Conservation (phyloP, 371 early-diverging fungal species). For the Syncephalastrum monosporum region DNA sequence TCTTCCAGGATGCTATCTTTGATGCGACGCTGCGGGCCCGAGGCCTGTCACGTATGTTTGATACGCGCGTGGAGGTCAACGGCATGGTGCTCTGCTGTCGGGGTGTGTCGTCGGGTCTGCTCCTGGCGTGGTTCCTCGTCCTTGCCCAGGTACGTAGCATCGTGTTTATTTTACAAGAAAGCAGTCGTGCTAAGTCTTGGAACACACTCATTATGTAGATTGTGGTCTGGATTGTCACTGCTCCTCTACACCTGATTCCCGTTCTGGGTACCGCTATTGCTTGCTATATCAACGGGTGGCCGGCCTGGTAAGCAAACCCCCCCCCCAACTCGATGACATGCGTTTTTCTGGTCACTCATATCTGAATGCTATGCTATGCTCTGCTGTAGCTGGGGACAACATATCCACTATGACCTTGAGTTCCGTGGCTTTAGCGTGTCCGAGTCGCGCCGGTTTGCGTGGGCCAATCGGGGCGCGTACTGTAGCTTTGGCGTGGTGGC, state of each 20-base stretch:
- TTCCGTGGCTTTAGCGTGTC: conserved; percentile 53
- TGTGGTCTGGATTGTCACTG: conserved; percentile 52
- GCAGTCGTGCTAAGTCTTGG: not conserved
- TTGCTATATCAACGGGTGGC: conserved; percentile 61
- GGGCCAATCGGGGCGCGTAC: conserved; percentile 39
- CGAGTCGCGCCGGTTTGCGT: conserved; percentile 48
- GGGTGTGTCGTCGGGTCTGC: conserved; percentile 33
- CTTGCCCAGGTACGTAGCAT: conserved; percentile 7
- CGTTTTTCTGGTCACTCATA: not conserved
- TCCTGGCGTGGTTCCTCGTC: conserved; percentile 16
- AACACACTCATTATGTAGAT: conserved; percentile 25
- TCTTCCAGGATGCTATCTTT: conserved; percentile 57
- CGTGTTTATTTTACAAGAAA: not conserved
- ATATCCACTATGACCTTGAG: conserved; percentile 56
- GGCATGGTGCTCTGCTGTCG: conserved; percentile 41
- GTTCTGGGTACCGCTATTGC: conserved; percentile 54
- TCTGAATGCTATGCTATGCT: too few species aligned
- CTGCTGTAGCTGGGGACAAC: conserved; percentile 49
- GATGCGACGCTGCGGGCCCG: conserved; percentile 52
- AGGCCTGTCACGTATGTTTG: conserved; percentile 52
- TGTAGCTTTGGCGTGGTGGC: conserved; percentile 64
- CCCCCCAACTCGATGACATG: not conserved
- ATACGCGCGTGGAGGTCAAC: conserved; percentile 30
- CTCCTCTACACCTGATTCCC: conserved; percentile 64
- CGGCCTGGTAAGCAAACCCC: conserved; percentile 35